Percentiles rank a stretch among this genome's conserved stretches.
Evolutionary conservation across 345 rosid species (phyloP).

Genomic region (Acer yangbiense): DNA sequence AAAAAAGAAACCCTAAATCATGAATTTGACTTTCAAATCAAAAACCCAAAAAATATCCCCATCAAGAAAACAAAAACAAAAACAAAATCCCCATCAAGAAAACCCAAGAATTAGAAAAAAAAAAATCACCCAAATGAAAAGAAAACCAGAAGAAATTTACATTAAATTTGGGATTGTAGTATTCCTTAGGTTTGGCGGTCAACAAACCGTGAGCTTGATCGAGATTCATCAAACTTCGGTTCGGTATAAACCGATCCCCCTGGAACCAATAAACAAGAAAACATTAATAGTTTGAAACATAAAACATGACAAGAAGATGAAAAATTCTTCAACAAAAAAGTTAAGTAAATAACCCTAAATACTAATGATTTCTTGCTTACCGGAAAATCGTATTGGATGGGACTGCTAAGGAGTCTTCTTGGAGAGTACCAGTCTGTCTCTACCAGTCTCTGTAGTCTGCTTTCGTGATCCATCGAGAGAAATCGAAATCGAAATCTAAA

Average conservation of each 20-base stretch:
- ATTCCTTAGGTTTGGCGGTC: slow-evolving; percentile 32
- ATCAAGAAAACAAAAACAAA: too few species aligned
- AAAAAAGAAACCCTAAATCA: background rate
- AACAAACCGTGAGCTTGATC: slow-evolving; percentile 55
- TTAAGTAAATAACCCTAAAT: background rate
- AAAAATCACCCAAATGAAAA: background rate
- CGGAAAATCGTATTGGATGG: slow-evolving; percentile 37
- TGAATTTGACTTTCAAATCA: background rate
- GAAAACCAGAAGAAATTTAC: slow-evolving; percentile 22
- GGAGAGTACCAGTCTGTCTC: slow-evolving; percentile 54
- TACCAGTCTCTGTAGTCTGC: slow-evolving; percentile 3
- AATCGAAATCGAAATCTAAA: background rate
- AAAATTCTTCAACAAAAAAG: background rate
- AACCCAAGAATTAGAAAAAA: background rate
- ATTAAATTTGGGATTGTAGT: slow-evolving; percentile 22
- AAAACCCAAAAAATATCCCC: background rate
- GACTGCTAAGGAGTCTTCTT: slow-evolving; percentile 40
- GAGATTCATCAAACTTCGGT: slow-evolving; percentile 59
- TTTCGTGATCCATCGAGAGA: slow-evolving; percentile 36
- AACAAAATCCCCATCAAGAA: background rate
- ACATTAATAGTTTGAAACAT: background rate
- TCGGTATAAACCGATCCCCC: slow-evolving; percentile 59
- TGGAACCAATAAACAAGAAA: slow-evolving; percentile 23
- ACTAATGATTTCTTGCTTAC: slow-evolving; percentile 11
- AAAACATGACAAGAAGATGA: background rate